Evolutionary conservation across 2,329 filamentous ascomycete species (phyloP).

Genomic region (Pyrenophora tritici-repentis): DNA sequence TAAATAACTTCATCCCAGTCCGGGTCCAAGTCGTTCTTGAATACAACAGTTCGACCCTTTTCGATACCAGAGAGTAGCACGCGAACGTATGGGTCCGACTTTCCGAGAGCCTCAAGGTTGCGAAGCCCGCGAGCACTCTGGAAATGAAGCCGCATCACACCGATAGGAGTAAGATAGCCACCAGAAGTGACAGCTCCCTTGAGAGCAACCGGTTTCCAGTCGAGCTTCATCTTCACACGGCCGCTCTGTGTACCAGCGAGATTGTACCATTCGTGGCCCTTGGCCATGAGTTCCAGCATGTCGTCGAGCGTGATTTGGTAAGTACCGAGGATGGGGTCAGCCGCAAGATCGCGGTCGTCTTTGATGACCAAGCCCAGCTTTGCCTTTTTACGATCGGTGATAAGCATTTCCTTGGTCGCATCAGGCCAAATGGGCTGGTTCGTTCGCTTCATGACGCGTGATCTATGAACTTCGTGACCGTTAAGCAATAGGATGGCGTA

Average conservation of each 20-base stretch:
- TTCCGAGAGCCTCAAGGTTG: conserved; percentile 93
- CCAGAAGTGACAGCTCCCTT: conserved; percentile 77
- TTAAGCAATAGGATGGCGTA: conserved; percentile 90
- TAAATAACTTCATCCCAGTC: conserved; percentile 97
- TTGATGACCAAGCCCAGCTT: conserved; percentile 92
- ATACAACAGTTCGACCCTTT: conserved; percentile 90
- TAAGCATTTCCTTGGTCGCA: conserved; percentile 88
- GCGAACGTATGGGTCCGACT: conserved; percentile 92
- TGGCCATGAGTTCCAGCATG: conserved; percentile 85
- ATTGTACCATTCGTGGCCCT: conserved; percentile 96
- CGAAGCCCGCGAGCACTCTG: conserved; percentile 79
- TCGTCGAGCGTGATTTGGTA: conserved; percentile 97
- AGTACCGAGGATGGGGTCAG: conserved; percentile 83
- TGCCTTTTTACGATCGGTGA: conserved; percentile 89
- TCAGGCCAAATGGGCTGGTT: conserved; percentile 98
- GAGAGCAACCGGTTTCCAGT: conserved; percentile 94
- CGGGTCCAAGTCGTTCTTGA: conserved; percentile 92
- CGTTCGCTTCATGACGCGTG: conserved; percentile 91
- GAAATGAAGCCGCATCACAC: conserved; percentile 94
- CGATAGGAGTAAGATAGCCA: conserved; percentile 90
- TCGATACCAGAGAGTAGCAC: conserved; percentile 88
- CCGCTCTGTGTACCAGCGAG: conserved; percentile 80
- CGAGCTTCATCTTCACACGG: conserved; percentile 84
- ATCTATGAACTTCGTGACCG: conserved; percentile 85
- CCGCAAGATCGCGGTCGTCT: conserved; percentile 84